Evolutionary conservation across 371 early-diverging fungal genomes (phyloP).

Genomic region (Nematocida sp.): DNA sequence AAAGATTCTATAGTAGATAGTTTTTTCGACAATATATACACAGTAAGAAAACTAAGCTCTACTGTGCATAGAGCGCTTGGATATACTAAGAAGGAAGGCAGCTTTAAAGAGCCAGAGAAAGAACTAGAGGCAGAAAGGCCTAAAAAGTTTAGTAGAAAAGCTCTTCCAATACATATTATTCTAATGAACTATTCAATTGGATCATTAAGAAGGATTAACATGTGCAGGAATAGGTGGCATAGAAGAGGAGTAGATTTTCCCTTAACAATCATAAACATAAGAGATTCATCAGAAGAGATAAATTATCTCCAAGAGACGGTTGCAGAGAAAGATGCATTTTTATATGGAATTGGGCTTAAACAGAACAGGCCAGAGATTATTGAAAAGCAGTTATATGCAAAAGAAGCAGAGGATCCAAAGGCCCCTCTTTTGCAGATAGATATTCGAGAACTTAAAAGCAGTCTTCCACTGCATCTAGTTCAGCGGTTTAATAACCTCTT

Average conservation of each 20-base stretch:
- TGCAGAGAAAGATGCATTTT: conserved; percentile 30
- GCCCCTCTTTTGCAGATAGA: conserved; percentile 43
- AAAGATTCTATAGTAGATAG: neutral
- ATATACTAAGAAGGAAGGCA: neutral
- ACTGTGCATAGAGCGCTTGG: neutral
- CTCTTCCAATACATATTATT: conserved; percentile 1
- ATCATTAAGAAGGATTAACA: neutral
- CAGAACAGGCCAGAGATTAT: conserved; percentile 37
- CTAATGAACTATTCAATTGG: conserved; percentile 24
- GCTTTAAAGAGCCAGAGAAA: neutral
- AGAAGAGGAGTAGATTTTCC: conserved; percentile 18
- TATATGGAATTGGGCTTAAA: conserved; percentile 28
- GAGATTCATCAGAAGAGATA: conserved; percentile 23
- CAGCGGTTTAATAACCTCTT: neutral
- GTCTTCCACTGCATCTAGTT: conserved; percentile 26
- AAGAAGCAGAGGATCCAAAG: conserved; percentile 11
- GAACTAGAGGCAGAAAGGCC: neutral
- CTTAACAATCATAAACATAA: conserved; percentile 5
- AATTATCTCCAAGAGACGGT: neutral
- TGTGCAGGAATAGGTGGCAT: conserved; percentile 6
- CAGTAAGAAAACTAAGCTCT: neutral
- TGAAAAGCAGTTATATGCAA: neutral
- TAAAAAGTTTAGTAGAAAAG: neutral
- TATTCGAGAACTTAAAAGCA: conserved; percentile 16
- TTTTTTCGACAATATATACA: neutral